Percentiles rank a stretch among this genome's conserved stretches.
Evolutionary conservation across 345 rosid genomes (phyloP).

Genomic region (Acer saccharum): DNA sequence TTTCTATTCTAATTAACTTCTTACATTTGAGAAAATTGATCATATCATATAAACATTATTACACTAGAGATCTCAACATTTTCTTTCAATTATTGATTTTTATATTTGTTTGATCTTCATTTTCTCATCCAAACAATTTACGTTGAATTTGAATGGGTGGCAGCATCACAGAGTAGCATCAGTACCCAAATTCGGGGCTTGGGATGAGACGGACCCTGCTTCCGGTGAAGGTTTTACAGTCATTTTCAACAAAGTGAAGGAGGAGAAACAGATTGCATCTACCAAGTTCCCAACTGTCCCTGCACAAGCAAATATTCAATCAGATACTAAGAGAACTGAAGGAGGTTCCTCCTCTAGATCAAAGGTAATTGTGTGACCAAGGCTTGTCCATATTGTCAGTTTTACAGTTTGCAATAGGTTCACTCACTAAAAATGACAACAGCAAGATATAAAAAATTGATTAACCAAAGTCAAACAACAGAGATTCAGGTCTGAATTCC

Average conservation of each 20-base stretch:
- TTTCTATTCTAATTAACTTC: not conserved
- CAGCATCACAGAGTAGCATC: slow-evolving; percentile 45
- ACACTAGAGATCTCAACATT: no score
- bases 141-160: slow-evolving; percentile 3
- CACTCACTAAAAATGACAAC: no score
- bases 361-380: slow-evolving; percentile 24
- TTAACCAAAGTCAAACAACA: no score
- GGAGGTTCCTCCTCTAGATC: slow-evolving; percentile 18
- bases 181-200: slow-evolving; percentile 57
- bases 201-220: slow-evolving; percentile 57
- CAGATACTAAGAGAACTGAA: not conserved
- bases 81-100: no score
- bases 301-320: not conserved
- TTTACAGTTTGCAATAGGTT: not conserved
- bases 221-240: slow-evolving; percentile 53
- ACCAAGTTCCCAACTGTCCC: slow-evolving; percentile 20
- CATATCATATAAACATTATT: no score
- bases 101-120: no score
- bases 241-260: slow-evolving; percentile 49
- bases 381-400: not conserved
- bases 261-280: slow-evolving; percentile 43
- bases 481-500: no score
- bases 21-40: not conserved
- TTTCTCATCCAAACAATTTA: no score
- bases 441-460: no score